Evolutionary conservation across 2,329 filamentous ascomycete genomes (phyloP).

Genomic region (Phoma sp.): DNA sequence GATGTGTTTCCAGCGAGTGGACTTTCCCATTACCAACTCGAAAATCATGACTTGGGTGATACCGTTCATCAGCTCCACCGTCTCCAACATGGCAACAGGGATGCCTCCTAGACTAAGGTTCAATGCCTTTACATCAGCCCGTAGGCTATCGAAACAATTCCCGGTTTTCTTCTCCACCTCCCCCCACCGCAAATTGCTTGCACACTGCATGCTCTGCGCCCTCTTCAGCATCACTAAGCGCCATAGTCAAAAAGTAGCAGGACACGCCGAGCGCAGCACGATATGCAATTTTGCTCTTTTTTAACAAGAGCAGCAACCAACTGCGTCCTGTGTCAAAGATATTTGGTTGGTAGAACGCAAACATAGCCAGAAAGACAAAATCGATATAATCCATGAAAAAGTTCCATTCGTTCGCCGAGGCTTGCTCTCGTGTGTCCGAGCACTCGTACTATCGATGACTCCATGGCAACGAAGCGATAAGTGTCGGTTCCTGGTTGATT

Average conservation of each 20-base stretch:
- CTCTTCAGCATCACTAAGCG: slow-evolving; percentile 18
- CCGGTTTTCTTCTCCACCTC: slow-evolving; percentile 19
- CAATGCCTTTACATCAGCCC: slow-evolving; percentile 13
- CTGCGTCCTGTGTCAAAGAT: slow-evolving; percentile 24
- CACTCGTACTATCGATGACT: slow-evolving; percentile 7
- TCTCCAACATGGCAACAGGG: slow-evolving; percentile 3
- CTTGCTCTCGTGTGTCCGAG: slow-evolving; percentile 7
- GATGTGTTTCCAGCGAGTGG: slow-evolving; percentile 19
- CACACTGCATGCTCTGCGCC: slow-evolving; percentile 14
- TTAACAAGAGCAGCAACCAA: slow-evolving; percentile 22
- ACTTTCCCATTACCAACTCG: slow-evolving; percentile 21
- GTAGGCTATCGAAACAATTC: slow-evolving; percentile 21
- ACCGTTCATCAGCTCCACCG: slow-evolving; percentile 16
- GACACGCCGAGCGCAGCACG: slow-evolving; percentile 22
- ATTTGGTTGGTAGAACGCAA: slow-evolving; percentile 20
- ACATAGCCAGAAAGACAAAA: slow-evolving; percentile 21
- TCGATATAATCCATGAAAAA: slow-evolving; percentile 29
- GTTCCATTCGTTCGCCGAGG: slow-evolving; percentile 18
- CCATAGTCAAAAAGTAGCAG: slow-evolving; percentile 24
- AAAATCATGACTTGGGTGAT: slow-evolving; percentile 24
- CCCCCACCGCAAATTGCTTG: slow-evolving; percentile 20
- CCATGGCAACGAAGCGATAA: slow-evolving; percentile 11
- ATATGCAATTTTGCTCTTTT: slow-evolving; percentile 20
- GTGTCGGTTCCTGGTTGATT: background rate
- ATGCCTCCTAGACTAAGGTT: background rate